Percentiles rank a stretch among this genome's conserved stretches.
These are phyloP conservation scores for Aspergillus egyptiacus DNA, from an alignment of 495 filamentous ascomycete species.

Conservation along the genomic window DNA sequence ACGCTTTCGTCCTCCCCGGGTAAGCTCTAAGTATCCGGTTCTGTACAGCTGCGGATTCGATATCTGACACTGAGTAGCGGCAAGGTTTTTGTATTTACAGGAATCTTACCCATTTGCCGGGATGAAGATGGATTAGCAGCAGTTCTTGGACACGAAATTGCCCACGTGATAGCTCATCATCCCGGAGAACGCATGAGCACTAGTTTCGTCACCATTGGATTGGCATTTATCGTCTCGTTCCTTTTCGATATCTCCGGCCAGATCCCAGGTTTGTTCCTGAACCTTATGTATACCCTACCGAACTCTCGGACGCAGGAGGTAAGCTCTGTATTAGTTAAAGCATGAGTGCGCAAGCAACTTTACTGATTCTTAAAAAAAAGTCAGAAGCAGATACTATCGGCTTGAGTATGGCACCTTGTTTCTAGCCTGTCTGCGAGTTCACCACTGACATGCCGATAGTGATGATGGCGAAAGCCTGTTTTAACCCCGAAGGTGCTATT, in stretches of 20 bases:
- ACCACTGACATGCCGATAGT: conserved; percentile 28
- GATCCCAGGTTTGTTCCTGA: conserved; percentile 40
- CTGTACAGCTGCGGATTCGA: background rate
- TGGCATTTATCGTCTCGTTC: conserved; percentile 47
- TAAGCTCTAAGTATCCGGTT: conserved; percentile 12
- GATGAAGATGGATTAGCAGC: conserved; percentile 74
- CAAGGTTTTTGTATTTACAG: conserved; percentile 88
- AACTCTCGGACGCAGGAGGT: conserved; percentile 66
- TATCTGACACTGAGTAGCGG: conserved; percentile 42
- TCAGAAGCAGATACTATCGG: conserved; percentile 85
- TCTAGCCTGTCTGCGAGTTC: conserved; percentile 34
- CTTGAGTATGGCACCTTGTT: conserved; percentile 43
- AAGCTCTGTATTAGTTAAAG: conserved; percentile 1
- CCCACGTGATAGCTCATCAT: conserved; percentile 84
- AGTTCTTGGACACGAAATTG: conserved; percentile 88
- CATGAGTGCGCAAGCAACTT: no score
- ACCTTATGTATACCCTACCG: conserved; percentile 61
- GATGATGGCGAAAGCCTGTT: conserved; percentile 62
- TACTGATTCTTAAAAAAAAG: no score
- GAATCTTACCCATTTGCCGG: conserved; percentile 66
- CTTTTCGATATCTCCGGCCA: conserved; percentile 47
- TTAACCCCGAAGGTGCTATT: conserved; percentile 68
- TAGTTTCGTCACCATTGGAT: conserved; percentile 48
- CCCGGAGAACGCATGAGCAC: conserved; percentile 67
- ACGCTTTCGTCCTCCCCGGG: conserved; percentile 89